Evolutionary conservation across 169 alveolate species (phyloP), one percentile per base, ranked within the genome.

Genomic region (Plasmodium reichenowi): DNA sequence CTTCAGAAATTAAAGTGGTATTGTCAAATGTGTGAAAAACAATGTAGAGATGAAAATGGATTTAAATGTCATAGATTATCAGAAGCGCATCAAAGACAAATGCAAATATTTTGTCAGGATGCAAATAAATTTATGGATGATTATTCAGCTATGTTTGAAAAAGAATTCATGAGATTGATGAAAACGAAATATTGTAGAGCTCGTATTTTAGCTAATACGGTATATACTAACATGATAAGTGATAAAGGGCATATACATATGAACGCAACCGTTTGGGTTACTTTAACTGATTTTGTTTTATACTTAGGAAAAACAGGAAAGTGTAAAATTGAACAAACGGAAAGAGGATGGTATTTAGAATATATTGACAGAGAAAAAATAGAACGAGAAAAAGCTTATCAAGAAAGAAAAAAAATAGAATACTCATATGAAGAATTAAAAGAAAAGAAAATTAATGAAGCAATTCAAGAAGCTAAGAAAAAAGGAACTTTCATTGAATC

Each of bases 21-120:
- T 88, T 97, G 99, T 94, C 99, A 97, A 92, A 95, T 97, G 98
- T 97, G 99, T 74, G 97, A 97, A 91, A 97, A 97, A 88, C 99
- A 97, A 71, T 97, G 99, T 94, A 93, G 98, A 26, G 99, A 97
- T 74, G 98, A 97, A 80, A 97, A 97, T 74, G 99, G 99, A 3
- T 97, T 97, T 94, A 97, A 96, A 96, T 97, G 99, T 78, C 99
- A 97, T 64, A 92, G 98, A 38, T 94, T 95, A 88, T 97, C 99
- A 8, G 99, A 97, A 64, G 94, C 97, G 3, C 99, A 97, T 88
- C 97, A 95, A 88, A 95, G 99, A 22, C 95, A 94, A 94, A 97
- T 97, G 99, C 97, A 95, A 76, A 93, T 96, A 17, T 97, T 97
- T 90, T 94, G 95, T 54, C 97, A 96, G 76, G 96, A 96, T 52